A percentile compares a stretch with the other conserved stretches of the same genome.
Conservation (phyloP, 345 rosid genomes). For the Anacardium occidentale region DNA sequence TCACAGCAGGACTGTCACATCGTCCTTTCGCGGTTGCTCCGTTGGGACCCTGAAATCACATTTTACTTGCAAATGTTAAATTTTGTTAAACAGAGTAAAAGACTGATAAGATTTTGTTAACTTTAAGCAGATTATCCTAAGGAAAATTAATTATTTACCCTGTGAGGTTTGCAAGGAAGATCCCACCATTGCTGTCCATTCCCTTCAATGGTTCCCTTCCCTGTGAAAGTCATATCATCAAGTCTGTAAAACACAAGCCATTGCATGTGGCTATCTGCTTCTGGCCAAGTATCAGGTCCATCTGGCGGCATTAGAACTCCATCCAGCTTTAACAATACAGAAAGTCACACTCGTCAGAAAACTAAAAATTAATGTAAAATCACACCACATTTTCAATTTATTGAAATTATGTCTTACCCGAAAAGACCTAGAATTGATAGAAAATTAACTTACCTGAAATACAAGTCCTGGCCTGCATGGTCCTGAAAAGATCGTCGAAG, state of each 20-base stretch:
- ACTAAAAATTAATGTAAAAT: too few relatives aligned
- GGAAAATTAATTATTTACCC: constrained; percentile 44
- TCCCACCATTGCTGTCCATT: constrained; percentile 99
- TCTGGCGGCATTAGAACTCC: constrained; percentile 86
- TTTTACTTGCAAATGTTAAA: not conserved
- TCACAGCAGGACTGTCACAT: constrained; percentile 88
- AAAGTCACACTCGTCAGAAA: not conserved
- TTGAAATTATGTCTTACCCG: too few relatives aligned
- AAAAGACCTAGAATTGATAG: not conserved
- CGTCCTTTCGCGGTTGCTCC: constrained; percentile 61
- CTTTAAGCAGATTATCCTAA: not conserved
- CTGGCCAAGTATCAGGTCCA: constrained; percentile 88
- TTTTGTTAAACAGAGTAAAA: not conserved
- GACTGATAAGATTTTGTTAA: too few relatives aligned
- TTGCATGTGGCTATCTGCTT: constrained; percentile 64
- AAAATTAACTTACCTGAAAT: constrained; percentile 54
- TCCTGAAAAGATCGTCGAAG: constrained; percentile 88
- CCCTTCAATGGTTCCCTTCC: constrained; percentile 86
- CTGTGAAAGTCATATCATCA: constrained; percentile 58
- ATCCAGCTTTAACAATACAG: constrained; percentile 49
- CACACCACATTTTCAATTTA: too few relatives aligned
- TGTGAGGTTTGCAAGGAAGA: constrained; percentile 95
- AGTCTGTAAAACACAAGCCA: constrained; percentile 94
- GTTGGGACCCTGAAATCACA: constrained; percentile 59
- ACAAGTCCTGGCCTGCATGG: constrained; percentile 85